A percentile compares a stretch with the other conserved stretches of the same genome.
Evolutionary conservation across 2,329 filamentous ascomycete species (phyloP).

Genomic region (Diaporthe capsici): DNA sequence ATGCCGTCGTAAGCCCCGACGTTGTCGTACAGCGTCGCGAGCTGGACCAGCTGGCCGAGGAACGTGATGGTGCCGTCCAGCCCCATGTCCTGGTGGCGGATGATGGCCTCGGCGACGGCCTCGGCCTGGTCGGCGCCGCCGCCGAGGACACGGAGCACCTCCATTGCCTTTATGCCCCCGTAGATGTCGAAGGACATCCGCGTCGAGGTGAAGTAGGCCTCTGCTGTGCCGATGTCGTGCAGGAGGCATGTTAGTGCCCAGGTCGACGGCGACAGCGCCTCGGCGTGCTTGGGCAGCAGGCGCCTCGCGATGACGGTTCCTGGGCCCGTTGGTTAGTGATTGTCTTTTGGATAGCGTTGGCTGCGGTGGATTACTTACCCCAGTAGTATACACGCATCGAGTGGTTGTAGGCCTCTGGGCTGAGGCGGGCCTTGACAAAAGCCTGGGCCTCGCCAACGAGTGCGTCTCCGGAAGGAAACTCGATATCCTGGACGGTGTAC

Average conservation of each 20-base stretch:
- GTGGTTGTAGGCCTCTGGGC: conserved; percentile 11
- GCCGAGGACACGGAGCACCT: conserved; percentile 6
- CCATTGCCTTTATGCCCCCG: neutral
- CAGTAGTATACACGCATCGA: conserved; percentile 13
- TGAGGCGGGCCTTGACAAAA: neutral
- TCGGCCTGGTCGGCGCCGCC: conserved; percentile 2
- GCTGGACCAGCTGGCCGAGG: conserved; percentile 22
- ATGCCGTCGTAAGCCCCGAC: neutral
- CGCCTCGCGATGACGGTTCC: conserved; percentile 8
- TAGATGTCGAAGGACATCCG: conserved; percentile 13
- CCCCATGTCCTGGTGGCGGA: conserved; percentile 16
- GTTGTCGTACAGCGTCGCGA: conserved; percentile 15
- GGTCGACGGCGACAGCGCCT: neutral
- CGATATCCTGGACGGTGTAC: neutral
- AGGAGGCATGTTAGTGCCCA: conserved; percentile 4
- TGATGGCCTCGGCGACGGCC: conserved; percentile 21
- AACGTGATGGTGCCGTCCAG: conserved; percentile 16
- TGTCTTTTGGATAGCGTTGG: neutral
- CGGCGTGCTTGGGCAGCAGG: conserved; percentile 1
- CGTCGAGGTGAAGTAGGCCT: neutral
- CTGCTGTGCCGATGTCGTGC: conserved; percentile 19
- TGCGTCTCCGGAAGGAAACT: conserved; percentile 1
- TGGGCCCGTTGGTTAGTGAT: neutral
- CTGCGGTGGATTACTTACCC: conserved; percentile 1
- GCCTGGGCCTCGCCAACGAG: neutral